Conservation (phyloP, 352 stramenopile species). For the Phytophthora crassamura region DNA sequence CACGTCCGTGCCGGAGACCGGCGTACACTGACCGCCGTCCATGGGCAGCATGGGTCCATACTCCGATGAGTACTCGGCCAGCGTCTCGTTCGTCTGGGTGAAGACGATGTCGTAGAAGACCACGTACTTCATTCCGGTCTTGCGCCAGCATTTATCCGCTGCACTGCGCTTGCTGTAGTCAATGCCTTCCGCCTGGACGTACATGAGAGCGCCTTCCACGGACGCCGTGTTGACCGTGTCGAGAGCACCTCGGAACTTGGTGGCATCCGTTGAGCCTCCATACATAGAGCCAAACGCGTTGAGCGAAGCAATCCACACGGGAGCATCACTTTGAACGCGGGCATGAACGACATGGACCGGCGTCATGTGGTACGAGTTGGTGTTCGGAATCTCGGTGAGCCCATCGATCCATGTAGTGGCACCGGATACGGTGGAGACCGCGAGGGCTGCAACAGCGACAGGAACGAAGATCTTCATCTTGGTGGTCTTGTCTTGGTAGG, state of each 20-base stretch:
- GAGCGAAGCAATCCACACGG: no score
- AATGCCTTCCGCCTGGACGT: constrained; percentile 83
- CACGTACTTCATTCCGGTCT: constrained; percentile 76
- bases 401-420: constrained; percentile 14
- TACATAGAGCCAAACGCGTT: no score
- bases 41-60: constrained; percentile 67
- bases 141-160: constrained; percentile 53
- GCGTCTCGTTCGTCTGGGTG: constrained; percentile 48
- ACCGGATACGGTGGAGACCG: constrained; percentile 1
- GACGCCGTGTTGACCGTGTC: constrained; percentile 82
- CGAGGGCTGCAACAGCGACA: constrained; percentile 5
- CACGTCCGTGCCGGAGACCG: constrained; percentile 21
- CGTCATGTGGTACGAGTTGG: constrained; percentile 38
- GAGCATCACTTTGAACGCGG: constrained; percentile 54
- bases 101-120: constrained; percentile 78
- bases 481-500: not conserved
- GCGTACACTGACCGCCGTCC: constrained; percentile 63
- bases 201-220: constrained; percentile 83
- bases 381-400: constrained; percentile 14
- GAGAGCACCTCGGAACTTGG: constrained; percentile 48
- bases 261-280: not conserved
- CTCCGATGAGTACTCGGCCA: constrained; percentile 48
- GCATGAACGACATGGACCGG: constrained; percentile 50
- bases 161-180: constrained; percentile 41
- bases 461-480: constrained; percentile 33